Evolutionary conservation across 306 rosid genomes (phyloP), one percentile per base, ranked within the genome.

Genomic region (Cicer arietinum): DNA sequence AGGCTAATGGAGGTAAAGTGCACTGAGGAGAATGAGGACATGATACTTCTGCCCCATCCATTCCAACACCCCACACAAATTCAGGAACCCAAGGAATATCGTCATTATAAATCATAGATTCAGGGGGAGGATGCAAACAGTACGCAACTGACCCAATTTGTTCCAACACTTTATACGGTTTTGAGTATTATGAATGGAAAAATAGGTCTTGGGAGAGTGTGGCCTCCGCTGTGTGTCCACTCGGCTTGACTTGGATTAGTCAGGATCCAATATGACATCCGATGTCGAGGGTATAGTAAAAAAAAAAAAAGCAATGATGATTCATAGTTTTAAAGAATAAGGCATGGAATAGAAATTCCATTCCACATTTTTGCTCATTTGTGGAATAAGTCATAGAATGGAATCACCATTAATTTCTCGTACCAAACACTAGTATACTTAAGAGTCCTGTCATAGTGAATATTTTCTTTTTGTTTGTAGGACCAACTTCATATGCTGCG

Each of bases 401-500:
- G 67, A 76, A 54, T 76, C 58, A 14, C 52, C 47, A 10, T 20
- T 17, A 77, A 18, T n/a, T 43, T 48, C 25, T 20, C 0, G 20
- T 16, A 3, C 8, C 8, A 6, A 8, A 44, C 44, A 39, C 50
- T 13, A 39, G 51, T 68, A 67, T 56, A 4, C 65, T 56, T 17
- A 45, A 20, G 57, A 57, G 53, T 39, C 54, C 39, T 72, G 66
- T 18, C 76, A 76, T 20, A 59, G 74, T 74, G 22, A 39, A 68
- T 73, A 17, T 64, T 14, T 80, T 46, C 30, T 42, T 20, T 80
- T 61, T 7, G 78, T 59, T 79, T 84, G 54, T 80, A 92, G 98
- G 98, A 72, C 98, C 98, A 77, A 92, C 98, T 66, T 92, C 98
- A 58, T 90, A 87, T 42, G 96, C 84, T 75, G 90, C 98, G 0